phyloP scores from a whole-genome alignment of 768 basidiomycete species.

The Tulasnella sp. region DNA sequence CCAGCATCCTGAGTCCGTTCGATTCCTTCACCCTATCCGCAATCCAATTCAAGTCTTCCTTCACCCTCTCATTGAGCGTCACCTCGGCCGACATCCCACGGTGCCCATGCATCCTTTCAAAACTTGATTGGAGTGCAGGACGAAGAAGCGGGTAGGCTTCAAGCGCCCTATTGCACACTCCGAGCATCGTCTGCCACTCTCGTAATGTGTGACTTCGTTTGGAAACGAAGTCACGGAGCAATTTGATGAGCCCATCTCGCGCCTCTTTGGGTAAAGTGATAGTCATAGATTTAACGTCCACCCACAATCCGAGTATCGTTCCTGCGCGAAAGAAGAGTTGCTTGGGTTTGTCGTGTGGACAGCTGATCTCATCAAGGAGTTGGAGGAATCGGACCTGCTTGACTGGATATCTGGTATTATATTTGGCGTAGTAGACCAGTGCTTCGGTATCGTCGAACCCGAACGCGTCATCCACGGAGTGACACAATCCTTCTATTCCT shows the following conservation, averaged over 20 bases:
- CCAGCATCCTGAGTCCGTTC: conserved; percentile 22
- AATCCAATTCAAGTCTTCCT: conserved; percentile 30
- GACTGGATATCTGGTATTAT: conserved; percentile 24
- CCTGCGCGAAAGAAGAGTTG: conserved; percentile 30
- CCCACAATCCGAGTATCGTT: conserved; percentile 32
- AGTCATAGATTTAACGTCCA: conserved; percentile 29
- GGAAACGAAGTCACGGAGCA: conserved; percentile 18
- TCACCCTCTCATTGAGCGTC: conserved; percentile 26
- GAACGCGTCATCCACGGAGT: conserved; percentile 32
- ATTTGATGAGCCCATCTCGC: conserved; percentile 13
- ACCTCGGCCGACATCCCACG: conserved; percentile 14
- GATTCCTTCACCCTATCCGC: conserved; percentile 20
- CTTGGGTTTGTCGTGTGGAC: conserved; percentile 33
- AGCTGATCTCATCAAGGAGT: conserved; percentile 33
- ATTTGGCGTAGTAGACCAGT: conserved; percentile 27
- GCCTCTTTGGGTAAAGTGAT: conserved; percentile 24
- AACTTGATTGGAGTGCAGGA: conserved; percentile 28
- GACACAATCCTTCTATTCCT: conserved; percentile 21
- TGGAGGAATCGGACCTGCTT: conserved; percentile 30
- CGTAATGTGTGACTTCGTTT: conserved; percentile 17
- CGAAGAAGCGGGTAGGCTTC: conserved; percentile 33
- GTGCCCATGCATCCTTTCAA: conserved; percentile 30
- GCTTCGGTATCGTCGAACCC: conserved; percentile 20
- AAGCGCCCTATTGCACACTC: conserved; percentile 34
- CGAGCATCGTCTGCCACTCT: conserved; percentile 27